These are phyloP conservation scores for Globisporangium sylvaticum DNA, from an alignment of 352 stramenopile genomes.

Conservation along the genomic window DNA sequence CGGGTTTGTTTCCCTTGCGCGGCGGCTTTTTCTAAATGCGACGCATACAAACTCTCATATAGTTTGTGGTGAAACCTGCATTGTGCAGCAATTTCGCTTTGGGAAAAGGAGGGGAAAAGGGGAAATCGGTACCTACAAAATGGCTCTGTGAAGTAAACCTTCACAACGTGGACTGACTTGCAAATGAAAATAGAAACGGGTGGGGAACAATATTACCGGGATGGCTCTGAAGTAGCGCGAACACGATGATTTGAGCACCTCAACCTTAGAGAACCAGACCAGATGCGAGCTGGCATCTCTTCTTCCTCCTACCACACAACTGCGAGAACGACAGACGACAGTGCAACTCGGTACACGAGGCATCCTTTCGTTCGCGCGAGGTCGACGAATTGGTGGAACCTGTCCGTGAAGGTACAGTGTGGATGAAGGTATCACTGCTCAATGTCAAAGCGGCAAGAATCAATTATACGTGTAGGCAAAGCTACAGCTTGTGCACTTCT, in stretches of 20 bases:
- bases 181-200: constrained; percentile 1
- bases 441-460: too few species aligned
- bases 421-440: too few species aligned
- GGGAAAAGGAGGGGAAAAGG: neutral
- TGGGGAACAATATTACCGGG: neutral
- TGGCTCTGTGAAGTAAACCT: constrained; percentile 11
- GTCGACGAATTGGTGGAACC: too few species aligned
- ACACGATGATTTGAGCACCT: neutral
- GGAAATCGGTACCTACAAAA: neutral
- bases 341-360: too few species aligned
- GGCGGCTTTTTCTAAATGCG: neutral
- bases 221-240: neutral
- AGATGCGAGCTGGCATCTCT: too few species aligned
- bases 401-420: too few species aligned
- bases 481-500: too few species aligned
- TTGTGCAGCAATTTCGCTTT: neutral
- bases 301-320: too few species aligned
- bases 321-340: too few species aligned
- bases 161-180: constrained; percentile 4
- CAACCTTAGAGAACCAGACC: too few species aligned
- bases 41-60: neutral
- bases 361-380: too few species aligned
- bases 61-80: neutral
- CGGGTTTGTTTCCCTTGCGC: neutral
- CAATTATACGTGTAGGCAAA: too few species aligned